Evolutionary conservation across 2,329 filamentous ascomycete genomes (phyloP).

Genomic region (Coniochaeta hoffmannii): DNA sequence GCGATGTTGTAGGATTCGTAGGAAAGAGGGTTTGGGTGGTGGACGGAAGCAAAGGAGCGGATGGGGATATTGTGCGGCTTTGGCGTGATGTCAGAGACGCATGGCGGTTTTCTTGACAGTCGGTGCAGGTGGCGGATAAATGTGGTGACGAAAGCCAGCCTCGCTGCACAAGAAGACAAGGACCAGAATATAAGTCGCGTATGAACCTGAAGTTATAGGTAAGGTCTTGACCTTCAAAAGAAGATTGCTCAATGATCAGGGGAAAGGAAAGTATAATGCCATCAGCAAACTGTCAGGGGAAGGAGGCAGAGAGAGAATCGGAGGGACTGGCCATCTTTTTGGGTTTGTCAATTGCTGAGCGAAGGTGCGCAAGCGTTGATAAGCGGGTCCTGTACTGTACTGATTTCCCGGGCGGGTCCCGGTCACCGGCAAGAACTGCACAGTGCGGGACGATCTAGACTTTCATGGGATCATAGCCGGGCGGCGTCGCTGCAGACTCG

Average conservation of each 20-base stretch:
- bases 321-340: slow-evolving; percentile 1
- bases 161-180: background rate
- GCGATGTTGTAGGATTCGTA: slow-evolving; percentile 19
- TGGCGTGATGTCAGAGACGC: background rate
- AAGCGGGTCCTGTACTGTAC: background rate
- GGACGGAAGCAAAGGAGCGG: background rate
- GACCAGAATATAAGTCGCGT: background rate
- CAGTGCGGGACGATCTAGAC: background rate
- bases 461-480: background rate
- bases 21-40: background rate
- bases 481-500: background rate
- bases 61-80: background rate
- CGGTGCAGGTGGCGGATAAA: background rate
- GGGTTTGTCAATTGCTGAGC: slow-evolving; percentile 1
- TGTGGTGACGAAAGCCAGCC: background rate
- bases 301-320: background rate
- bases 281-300: background rate
- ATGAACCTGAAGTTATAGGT: background rate
- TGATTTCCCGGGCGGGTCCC: background rate
- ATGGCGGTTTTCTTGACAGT: background rate
- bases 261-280: background rate
- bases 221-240: background rate
- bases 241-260: background rate
- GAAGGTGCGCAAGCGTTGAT: background rate
- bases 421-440: background rate